Evolutionary conservation across 257 asterid genomes (phyloP), one percentile per base, ranked within the genome.

Genomic region (Nicotiana attenuata): DNA sequence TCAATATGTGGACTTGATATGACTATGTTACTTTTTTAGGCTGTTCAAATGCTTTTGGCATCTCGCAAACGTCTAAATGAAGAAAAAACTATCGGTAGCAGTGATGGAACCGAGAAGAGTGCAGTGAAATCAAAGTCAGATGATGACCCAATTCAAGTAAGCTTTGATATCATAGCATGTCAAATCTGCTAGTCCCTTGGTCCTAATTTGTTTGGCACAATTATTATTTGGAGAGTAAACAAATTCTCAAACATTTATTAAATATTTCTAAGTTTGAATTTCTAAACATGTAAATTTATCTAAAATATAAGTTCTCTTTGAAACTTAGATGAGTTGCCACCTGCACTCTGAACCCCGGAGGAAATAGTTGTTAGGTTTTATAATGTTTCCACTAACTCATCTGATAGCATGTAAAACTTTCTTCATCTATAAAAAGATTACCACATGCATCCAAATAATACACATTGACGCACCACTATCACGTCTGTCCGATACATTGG

Each of bases 141-240:
- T 76, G 87, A 90, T 78, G 97, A 94, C 87, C 93, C 91, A 61
- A 80, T 94, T 84, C 98, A 93, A 90, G 98, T 94, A 85, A 87
- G 95, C 86, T 68, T 17, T 52, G 45, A 50, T 81, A 64, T 47
- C 47, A 45, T 67, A 78, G 80, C 28, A 19, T 47, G 61, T 47
- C 38, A 73, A 14, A 45, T 47, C 41, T 73, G 79, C 50, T 24
- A 47, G 22, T 73, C 79, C 79, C 79, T 73, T 22, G 4, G 41
- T 73, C 35, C 13, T 47, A 29, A 24, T 73, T 24, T 47, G 41
- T 73, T 24, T 73, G 79, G 61, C n/a, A 47, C 22, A 73, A 73
- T 14, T 71, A 73, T 45, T 71, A 20, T 45, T 45, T 71, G 78
- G 35, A 22, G 78, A 45, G 78, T 45, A 45, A 22, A 71, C 31